These are phyloP conservation scores for Helenozyma baotianmanensis DNA, from an alignment of 805 yeast genomes.

Conservation along the genomic window DNA sequence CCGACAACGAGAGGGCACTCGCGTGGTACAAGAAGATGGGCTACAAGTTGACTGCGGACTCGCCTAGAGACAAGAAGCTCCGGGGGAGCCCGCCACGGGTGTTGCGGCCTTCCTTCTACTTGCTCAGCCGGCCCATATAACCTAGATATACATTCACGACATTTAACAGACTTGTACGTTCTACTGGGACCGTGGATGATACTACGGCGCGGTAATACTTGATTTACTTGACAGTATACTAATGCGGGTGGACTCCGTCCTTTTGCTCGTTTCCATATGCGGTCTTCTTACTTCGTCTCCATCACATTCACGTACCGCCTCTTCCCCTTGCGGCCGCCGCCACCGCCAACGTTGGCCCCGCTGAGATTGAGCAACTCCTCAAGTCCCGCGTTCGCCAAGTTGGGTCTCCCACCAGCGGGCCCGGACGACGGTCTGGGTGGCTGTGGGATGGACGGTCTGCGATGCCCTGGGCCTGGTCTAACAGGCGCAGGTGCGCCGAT, in stretches of 20 bases:
- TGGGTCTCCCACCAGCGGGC: slow-evolving; percentile 11
- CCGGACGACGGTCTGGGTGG: slow-evolving; percentile 6
- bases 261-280: background rate
- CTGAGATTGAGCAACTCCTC: slow-evolving; percentile 34
- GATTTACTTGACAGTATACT: no score
- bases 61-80: slow-evolving; percentile 41
- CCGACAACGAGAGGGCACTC: slow-evolving; percentile 39
- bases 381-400: slow-evolving; percentile 36
- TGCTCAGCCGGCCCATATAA: no score
- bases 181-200: no score
- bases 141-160: no score
- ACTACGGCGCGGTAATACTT: no score
- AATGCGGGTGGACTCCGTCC: background rate
- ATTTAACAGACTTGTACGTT: no score
- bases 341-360: slow-evolving; percentile 5
- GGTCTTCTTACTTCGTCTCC: slow-evolving; percentile 7
- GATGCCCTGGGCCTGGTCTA: background rate
- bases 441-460: background rate
- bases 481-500: background rate
- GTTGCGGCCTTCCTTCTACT: slow-evolving; percentile 42
- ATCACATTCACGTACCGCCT: slow-evolving; percentile 16
- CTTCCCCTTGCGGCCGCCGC: slow-evolving; percentile 13
- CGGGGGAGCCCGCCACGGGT: no score
- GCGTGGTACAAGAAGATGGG: slow-evolving; percentile 41
- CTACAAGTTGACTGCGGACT: slow-evolving; percentile 33